A percentile compares a stretch with the other conserved stretches of the same genome.
Conservation (phyloP, 73 alveolate species). For the Paramecium primaurelia region DNA sequence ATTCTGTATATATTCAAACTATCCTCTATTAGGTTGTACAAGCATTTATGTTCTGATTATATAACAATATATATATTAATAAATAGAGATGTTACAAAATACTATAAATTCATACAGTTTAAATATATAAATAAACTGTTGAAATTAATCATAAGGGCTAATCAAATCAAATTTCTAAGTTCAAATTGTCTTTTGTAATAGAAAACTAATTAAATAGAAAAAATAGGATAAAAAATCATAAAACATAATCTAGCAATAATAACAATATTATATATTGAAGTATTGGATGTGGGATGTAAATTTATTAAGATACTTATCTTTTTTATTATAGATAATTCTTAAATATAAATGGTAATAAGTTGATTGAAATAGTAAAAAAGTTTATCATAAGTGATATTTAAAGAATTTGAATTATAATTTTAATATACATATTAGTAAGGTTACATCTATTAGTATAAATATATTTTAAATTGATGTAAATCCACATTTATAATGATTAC, state of each 20-base stretch:
- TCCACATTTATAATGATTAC: no score
- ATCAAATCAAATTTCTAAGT: background rate
- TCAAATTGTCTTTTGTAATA: background rate
- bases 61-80: background rate
- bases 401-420: no score
- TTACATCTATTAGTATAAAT: no score
- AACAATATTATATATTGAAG: no score
- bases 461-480: no score
- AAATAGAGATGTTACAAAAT: background rate
- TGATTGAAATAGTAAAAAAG: no score
- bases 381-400: no score
- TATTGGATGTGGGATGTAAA: no score
- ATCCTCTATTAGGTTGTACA: background rate
- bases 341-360: no score
- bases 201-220: background rate
- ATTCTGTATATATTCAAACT: background rate
- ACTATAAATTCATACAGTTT: background rate
- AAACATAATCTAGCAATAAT: background rate
- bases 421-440: no score
- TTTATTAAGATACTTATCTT: no score
- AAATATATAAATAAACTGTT: background rate
- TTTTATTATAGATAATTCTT: no score
- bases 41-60: constrained; percentile 5
- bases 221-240: background rate
- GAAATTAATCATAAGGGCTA: background rate